phyloP scores from a whole-genome alignment of 345 rosid species.

The Boechera stricta region DNA sequence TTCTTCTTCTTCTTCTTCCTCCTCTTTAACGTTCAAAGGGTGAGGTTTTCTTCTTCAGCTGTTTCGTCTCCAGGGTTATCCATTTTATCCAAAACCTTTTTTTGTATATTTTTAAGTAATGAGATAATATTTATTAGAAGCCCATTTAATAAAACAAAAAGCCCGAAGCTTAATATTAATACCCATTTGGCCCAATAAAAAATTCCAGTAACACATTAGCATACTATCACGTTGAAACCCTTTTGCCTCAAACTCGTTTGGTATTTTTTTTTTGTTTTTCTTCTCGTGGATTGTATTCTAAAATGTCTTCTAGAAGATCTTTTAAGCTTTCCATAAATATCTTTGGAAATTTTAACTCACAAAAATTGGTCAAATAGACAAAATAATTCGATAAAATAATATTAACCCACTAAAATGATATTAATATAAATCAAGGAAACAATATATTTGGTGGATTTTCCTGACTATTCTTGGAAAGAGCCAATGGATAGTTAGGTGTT shows the following conservation, averaged over 20 bases:
- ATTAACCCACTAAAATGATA: no score
- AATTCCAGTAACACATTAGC: neutral
- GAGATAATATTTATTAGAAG: constrained; percentile 7
- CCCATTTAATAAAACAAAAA: constrained; percentile 20
- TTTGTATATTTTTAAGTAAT: neutral
- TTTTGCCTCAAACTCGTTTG: neutral
- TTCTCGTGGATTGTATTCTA: neutral
- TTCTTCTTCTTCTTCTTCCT: neutral
- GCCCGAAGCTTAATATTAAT: neutral
- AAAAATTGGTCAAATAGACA: neutral
- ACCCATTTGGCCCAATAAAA: constrained; percentile 2
- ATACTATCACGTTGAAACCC: no score
- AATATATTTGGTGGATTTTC: no score
- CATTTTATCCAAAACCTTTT: constrained; percentile 41
- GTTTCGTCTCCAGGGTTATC: constrained; percentile 28
- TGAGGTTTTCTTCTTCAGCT: constrained; percentile 26
- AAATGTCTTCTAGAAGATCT: neutral
- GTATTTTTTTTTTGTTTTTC: neutral
- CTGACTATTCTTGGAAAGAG: no score
- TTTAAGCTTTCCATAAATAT: neutral
- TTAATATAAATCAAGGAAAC: neutral
- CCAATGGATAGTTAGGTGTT: no score
- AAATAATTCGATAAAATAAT: neutral
- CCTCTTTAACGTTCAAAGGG: neutral
- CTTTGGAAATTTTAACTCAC: neutral